Evolutionary conservation across 1,284 basidiomycete species (phyloP).

Genomic region (Waitea zeae): DNA sequence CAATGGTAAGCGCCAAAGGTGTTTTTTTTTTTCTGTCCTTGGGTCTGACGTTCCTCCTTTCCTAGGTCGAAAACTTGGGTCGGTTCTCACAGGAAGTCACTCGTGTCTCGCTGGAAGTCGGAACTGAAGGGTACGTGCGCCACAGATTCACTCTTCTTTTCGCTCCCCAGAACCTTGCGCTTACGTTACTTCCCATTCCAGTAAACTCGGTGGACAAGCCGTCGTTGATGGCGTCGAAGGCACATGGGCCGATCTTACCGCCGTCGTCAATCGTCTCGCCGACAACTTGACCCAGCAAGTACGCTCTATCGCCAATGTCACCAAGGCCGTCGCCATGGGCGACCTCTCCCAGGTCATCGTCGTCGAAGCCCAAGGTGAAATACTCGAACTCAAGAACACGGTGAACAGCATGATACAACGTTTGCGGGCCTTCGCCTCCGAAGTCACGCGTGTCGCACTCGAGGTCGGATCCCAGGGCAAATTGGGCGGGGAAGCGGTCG

Average conservation of each 20-base stretch:
- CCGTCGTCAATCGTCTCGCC: slow-evolving; percentile 85
- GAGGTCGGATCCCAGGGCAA: slow-evolving; percentile 89
- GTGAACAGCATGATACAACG: slow-evolving; percentile 96
- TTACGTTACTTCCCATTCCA: slow-evolving; percentile 12
- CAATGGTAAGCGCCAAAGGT: slow-evolving; percentile 58
- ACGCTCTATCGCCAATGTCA: slow-evolving; percentile 86
- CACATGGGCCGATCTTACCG: slow-evolving; percentile 83
- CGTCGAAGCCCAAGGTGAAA: slow-evolving; percentile 92
- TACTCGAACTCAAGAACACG: slow-evolving; percentile 92
- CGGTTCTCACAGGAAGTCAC: slow-evolving; percentile 78
- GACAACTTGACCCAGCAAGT: slow-evolving; percentile 92
- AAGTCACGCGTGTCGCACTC: slow-evolving; percentile 90
- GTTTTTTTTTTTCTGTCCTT: not conserved
- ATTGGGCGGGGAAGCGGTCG: slow-evolving; percentile 81
- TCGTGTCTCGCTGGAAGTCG: slow-evolving; percentile 82
- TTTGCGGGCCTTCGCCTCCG: slow-evolving; percentile 79
- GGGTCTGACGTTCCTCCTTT: slow-evolving; percentile 5
- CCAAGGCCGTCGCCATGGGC: slow-evolving; percentile 94
- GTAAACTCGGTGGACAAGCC: slow-evolving; percentile 84
- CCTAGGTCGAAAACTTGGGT: slow-evolving; percentile 55
- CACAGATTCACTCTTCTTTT: slow-evolving; percentile 2
- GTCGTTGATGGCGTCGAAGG: slow-evolving; percentile 88
- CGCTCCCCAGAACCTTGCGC: too few relatives aligned
- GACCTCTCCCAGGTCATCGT: slow-evolving; percentile 95
- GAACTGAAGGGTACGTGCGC: slow-evolving; percentile 60